Percentiles rank a stretch among this genome's conserved stretches.
These are phyloP conservation scores for Capsella bursapastoris DNA, from an alignment of 345 rosid species.

Conservation along the genomic window DNA sequence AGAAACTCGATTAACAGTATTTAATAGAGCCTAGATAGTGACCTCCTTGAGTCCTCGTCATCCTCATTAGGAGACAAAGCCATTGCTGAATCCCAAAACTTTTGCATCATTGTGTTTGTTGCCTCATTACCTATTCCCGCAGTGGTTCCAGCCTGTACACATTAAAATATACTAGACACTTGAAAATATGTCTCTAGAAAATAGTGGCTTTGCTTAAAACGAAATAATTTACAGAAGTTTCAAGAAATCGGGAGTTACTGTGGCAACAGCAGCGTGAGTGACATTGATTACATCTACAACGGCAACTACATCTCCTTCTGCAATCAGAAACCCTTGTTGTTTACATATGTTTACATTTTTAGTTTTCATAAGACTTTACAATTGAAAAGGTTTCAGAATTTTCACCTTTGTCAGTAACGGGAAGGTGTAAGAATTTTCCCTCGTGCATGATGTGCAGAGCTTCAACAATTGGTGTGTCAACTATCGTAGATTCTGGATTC, in stretches of 20 bases:
- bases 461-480: constrained; percentile 93
- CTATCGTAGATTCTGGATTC: constrained; percentile 88
- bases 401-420: constrained; percentile 82
- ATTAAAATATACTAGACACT: not conserved
- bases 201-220: not conserved
- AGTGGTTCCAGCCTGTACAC: constrained; percentile 71
- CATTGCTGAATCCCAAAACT: constrained; percentile 99
- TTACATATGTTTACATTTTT: constrained; percentile 28
- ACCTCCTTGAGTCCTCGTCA: constrained; percentile 89
- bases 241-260: constrained; percentile 56
- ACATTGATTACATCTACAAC: constrained; percentile 89
- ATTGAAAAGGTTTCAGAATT: constrained; percentile 15
- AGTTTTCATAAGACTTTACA: constrained; percentile 3
- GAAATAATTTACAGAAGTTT: constrained; percentile 14
- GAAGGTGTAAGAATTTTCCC: constrained; percentile 98
- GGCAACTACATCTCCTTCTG: constrained; percentile 85
- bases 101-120: constrained; percentile 88
- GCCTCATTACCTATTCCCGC: constrained; percentile 77
- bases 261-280: constrained; percentile 96
- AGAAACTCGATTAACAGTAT: constrained; percentile 21
- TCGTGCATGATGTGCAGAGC: constrained; percentile 96
- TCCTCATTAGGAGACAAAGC: constrained; percentile 76
- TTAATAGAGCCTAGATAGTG: constrained; percentile 29
- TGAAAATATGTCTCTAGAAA: constrained; percentile 10
- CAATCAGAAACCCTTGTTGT: constrained; percentile 35